Evolutionary conservation across 768 basidiomycete species (phyloP), one percentile per base, ranked within the genome.

Genomic region (Sutorius australiensis): DNA sequence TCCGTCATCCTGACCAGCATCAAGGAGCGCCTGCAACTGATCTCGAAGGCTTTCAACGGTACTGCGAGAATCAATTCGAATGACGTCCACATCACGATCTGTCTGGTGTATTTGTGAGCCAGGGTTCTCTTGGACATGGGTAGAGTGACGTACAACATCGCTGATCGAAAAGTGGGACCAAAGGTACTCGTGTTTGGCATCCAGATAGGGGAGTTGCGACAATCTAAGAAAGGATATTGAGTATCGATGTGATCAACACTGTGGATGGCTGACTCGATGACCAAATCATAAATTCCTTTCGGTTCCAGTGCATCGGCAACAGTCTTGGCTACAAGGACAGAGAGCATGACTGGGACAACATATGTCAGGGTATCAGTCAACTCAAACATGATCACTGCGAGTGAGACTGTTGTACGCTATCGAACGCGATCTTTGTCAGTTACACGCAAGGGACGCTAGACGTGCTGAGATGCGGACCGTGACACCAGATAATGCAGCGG

Each of bases 321-420:
- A 11, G 69, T 69, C 55, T 70, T 70, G 10, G 70, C 69, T 17
- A 94, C 87, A 19, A 98, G 80, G 14, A 99, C 82, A 14, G 84
- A 76, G 39, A 95, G 71, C 92, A 94, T 94, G 53, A 94, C 83
- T 14, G 92, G 92, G 7, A 92, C 88, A 12, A 84, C 87, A 70
- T 98, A 98, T 3, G 90, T 93, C 58, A 99, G 73, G 1, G 92
- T 92, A 59, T 92, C 89, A 4, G 95, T 95, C 38, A 98, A 76
- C 65, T 98, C 95, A 64, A 98, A 92, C 75, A 88, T 92, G 70
- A 98, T 99, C 46, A 98, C 97, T 4, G 93, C 93, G 51, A 98
- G 79, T 0, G 93, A 95, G 24, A 98, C 89, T 0, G 92, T 94
- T 21, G 91, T 93, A 33, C 92, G 77, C 86, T 90, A 54, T 33